Base-by-base conservation (phyloP, 1,284 basidiomycete species). In the Fomitiporia mediterranea region DNA sequence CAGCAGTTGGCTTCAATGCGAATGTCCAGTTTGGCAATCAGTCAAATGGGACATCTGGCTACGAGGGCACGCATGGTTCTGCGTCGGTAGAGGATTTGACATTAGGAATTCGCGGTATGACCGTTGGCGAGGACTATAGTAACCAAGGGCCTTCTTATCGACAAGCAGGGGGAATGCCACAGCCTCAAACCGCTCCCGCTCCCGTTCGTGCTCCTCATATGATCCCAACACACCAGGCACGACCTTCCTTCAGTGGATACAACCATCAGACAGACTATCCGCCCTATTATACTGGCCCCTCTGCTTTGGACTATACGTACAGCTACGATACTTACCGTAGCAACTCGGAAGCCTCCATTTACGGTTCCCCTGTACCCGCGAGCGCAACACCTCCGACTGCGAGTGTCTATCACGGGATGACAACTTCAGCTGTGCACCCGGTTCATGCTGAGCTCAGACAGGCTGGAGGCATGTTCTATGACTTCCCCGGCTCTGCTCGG, bases 41-140 rank as follows among this genome's bases (percentile, higher is more conserved):
- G 37, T 69, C 71, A 62, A 69, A 66, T 51, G 67, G 66, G 50
- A 62, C 63, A 7, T 44, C 47, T 4, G 38, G 30, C 21, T 77
- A 82, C 60, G 80, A 82, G 59, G 62, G 73, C 44, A 58, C 70
- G 28, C 73, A 74, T 60, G 67, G 73, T 13, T 66, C 77, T 9
- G 69, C 76, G 39, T 64, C 72, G 27, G 74, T 74, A 15, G 78
- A 79, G 49, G 83, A 86, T 32, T 70, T 84, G 32, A 72, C 82
- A 19, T 66, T 78, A 38, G 76, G 79, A 1, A 70, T 88, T 52
- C 79, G 84, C 57, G 82, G 83, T 7, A 85, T 89, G 80, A 76
- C 73, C 15, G 80, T 84, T 40, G 86, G 85, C 62, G 86, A 88
- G 42, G 83, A 86, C 55, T 74, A 74, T 56, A 61, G 64, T 13